phyloP scores from a whole-genome alignment of 78 protist species.

The Tieghemostelium lacteum region DNA sequence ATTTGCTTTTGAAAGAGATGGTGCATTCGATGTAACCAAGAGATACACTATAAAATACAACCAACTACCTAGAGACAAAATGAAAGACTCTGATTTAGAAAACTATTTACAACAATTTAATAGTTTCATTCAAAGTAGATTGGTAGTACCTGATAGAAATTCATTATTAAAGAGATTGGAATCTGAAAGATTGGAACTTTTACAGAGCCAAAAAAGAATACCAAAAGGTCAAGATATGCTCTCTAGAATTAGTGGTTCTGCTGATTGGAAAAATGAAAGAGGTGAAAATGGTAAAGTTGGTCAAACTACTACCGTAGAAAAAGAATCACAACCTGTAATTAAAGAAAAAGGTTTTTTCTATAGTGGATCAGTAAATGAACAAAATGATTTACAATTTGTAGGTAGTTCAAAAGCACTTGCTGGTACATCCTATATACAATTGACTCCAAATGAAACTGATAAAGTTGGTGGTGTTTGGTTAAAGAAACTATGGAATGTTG shows the following conservation, averaged over 20 bases:
- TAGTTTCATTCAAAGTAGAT: slow-evolving; percentile 4
- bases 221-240: not conserved
- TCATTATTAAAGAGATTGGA: slow-evolving; percentile 4
- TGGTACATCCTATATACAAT: slow-evolving; percentile 14
- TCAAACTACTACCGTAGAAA: not conserved
- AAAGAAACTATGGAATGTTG: slow-evolving; percentile 11
- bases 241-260: slow-evolving; percentile 40
- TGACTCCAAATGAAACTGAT: slow-evolving; percentile 52
- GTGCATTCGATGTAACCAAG: slow-evolving; percentile 67
- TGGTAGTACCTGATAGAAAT: not conserved
- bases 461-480: slow-evolving; percentile 82
- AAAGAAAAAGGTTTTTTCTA: not conserved
- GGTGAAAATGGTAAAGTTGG: slow-evolving; percentile 25
- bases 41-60: slow-evolving; percentile 50
- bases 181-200: not conserved
- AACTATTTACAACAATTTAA: not conserved
- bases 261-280: slow-evolving; percentile 45
- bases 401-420: not conserved
- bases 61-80: slow-evolving; percentile 4
- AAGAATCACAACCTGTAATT: not conserved
- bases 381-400: too few relatives aligned
- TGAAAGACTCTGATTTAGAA: slow-evolving; percentile 9
- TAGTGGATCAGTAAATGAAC: not conserved
- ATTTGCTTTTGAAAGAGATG: slow-evolving; percentile 85
- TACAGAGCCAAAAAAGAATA: not conserved